Percentiles rank a stretch among this genome's conserved stretches.
Evolutionary conservation across 108 stramenopile genomes (phyloP).

Genomic region (Conticribra guillardii): DNA sequence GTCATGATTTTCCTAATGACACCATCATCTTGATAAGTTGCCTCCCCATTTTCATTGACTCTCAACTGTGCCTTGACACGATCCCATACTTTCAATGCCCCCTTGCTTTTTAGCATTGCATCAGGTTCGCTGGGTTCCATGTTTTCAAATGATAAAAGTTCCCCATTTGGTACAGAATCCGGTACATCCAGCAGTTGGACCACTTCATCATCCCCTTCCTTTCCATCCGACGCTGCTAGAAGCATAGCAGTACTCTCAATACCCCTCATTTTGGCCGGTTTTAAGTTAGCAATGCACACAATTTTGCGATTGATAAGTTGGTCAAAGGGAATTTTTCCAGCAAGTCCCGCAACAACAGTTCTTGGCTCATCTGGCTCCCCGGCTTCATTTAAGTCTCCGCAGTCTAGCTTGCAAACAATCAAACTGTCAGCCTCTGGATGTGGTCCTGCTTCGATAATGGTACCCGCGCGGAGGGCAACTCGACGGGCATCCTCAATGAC

Average conservation of each 20-base stretch:
- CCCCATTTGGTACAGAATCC: conserved; percentile 76
- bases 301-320: conserved; percentile 68
- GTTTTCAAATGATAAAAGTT: conserved; percentile 74
- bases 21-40: conserved; percentile 56
- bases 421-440: conserved; percentile 88
- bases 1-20: conserved; percentile 53
- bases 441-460: conserved; percentile 74
- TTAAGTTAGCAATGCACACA: conserved; percentile 82
- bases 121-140: conserved; percentile 74
- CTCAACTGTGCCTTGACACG: conserved; percentile 65
- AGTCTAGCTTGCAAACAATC: conserved; percentile 82
- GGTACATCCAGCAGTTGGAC: conserved; percentile 77
- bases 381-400: conserved; percentile 71
- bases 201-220: conserved; percentile 65
- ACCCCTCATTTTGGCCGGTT: conserved; percentile 88
- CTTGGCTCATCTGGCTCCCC: conserved; percentile 58
- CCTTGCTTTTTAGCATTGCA: conserved; percentile 86
- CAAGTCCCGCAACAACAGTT: conserved; percentile 84
- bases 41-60: conserved; percentile 66
- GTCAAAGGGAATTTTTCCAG: conserved; percentile 68
- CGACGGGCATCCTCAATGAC: conserved; percentile 71
- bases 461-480: conserved; percentile 75
- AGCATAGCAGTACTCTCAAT: conserved; percentile 89
- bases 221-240: conserved; percentile 72
- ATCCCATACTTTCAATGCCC: conserved; percentile 86